phyloP scores from a whole-genome alignment of 2,329 filamentous ascomycete species.

The Fusarium redolens region DNA sequence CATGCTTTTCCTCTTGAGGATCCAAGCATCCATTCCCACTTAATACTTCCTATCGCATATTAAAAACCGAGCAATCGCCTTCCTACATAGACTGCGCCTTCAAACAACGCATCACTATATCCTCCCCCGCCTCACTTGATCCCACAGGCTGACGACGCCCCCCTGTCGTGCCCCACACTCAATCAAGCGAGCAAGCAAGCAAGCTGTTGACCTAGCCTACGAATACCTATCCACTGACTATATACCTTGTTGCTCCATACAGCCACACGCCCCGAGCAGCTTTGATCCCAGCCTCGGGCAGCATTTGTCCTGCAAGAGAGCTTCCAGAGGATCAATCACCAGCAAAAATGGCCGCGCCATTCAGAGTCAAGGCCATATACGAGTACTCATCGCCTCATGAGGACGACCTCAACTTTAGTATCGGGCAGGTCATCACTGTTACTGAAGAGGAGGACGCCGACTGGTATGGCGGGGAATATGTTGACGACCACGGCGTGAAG shows the following conservation, averaged over 20 bases:
- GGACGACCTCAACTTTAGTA: constrained; percentile 89
- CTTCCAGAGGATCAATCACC: constrained; percentile 51
- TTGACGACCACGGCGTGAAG: constrained; percentile 78
- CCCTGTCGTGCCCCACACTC: constrained; percentile 47
- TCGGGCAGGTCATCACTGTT: constrained; percentile 92
- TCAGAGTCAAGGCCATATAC: constrained; percentile 96
- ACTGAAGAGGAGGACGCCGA: constrained; percentile 92
- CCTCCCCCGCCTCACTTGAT: constrained; percentile 41
- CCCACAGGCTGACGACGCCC: constrained; percentile 47
- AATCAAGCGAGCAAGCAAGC: constrained; percentile 39
- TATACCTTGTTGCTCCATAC: constrained; percentile 37
- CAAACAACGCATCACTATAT: constrained; percentile 21
- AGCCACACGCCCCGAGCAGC: constrained; percentile 43
- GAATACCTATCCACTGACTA: constrained; percentile 27
- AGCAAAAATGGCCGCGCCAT: constrained; percentile 74
- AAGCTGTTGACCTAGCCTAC: constrained; percentile 38
- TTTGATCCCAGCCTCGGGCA: constrained; percentile 45
- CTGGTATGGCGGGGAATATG: constrained; percentile 92
- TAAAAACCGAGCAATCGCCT: constrained; percentile 27
- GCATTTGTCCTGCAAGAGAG: constrained; percentile 45
- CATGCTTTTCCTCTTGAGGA: constrained; percentile 31
- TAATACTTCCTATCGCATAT: constrained; percentile 18
- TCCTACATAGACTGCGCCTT: constrained; percentile 35
- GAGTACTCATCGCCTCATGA: constrained; percentile 94
- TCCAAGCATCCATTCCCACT: constrained; percentile 14